Conservation (phyloP, 2,329 filamentous ascomycete species). For the Aaosphaeria arxii region DNA sequence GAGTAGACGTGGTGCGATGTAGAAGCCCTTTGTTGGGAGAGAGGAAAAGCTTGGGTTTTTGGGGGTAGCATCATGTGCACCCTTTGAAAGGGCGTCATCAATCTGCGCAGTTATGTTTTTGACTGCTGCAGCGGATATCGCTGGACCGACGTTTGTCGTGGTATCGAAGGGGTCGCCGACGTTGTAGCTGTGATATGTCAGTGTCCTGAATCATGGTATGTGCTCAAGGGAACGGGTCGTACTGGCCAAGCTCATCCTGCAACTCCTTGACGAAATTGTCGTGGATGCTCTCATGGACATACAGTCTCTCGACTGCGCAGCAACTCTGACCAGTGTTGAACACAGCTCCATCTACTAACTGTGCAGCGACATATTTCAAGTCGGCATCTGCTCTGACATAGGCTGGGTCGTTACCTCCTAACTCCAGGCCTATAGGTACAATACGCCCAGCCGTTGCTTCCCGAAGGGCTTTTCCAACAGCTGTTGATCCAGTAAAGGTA, state of each 20-base stretch:
- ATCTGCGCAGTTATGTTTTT: conserved; percentile 76
- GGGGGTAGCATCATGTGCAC: conserved; percentile 81
- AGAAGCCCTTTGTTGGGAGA: conserved; percentile 77
- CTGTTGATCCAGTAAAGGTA: conserved; percentile 92
- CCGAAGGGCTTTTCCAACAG: conserved; percentile 84
- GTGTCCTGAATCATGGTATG: background rate
- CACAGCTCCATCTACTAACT: conserved; percentile 92
- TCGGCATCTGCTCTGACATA: conserved; percentile 87
- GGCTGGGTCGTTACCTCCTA: conserved; percentile 92
- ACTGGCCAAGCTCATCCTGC: conserved; percentile 72
- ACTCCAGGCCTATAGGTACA: conserved; percentile 81
- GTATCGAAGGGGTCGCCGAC: conserved; percentile 81
- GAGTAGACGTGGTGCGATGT: conserved; percentile 80
- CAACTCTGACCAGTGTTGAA: conserved; percentile 98
- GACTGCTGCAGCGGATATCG: conserved; percentile 77
- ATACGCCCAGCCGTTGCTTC: conserved; percentile 79
- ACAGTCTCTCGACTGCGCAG: conserved; percentile 87
- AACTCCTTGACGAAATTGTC: conserved; percentile 77
- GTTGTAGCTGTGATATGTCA: conserved; percentile 48
- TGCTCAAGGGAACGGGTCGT: background rate
- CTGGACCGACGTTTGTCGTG: conserved; percentile 79
- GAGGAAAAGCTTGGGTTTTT: conserved; percentile 73
- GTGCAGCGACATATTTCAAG: conserved; percentile 82
- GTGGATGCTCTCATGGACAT: conserved; percentile 81
- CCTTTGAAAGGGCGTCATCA: conserved; percentile 76